Evolutionary conservation across 345 rosid genomes (phyloP).

Genomic region (Eutrema japonicum): DNA sequence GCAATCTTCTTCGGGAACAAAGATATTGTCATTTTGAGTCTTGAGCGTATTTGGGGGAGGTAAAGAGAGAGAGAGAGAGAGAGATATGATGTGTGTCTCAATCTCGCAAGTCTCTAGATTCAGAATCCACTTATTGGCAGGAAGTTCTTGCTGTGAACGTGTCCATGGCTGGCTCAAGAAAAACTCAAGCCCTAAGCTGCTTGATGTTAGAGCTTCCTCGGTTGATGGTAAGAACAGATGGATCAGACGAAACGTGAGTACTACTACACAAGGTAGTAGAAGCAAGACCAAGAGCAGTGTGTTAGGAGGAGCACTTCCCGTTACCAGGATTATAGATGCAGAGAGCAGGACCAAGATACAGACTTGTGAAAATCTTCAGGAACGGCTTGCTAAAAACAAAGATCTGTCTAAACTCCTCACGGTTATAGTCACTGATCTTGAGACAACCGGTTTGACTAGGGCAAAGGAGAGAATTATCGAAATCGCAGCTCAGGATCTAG

Average conservation of each 20-base stretch:
- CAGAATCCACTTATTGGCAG: constrained; percentile 50
- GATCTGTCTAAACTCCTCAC: constrained; percentile 63
- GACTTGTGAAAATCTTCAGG: constrained; percentile 50
- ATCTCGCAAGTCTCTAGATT: constrained; percentile 66
- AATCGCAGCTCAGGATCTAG: constrained; percentile 80
- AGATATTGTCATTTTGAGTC: constrained; percentile 49
- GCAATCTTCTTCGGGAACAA: constrained; percentile 36
- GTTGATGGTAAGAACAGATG: constrained; percentile 66
- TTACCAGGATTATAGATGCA: constrained; percentile 47
- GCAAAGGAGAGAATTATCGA: constrained; percentile 64
- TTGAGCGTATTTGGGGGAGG: background rate
- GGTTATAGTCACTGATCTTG: constrained; percentile 65
- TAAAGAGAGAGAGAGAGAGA: background rate
- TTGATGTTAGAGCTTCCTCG: constrained; percentile 50
- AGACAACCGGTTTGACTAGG: constrained; percentile 76
- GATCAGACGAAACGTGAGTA: constrained; percentile 57
- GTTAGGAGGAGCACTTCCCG: constrained; percentile 53
- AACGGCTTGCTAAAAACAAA: constrained; percentile 55
- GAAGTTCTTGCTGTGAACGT: constrained; percentile 52
- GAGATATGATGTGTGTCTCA: constrained; percentile 61
- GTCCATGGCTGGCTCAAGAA: constrained; percentile 46
- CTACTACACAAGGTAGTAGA: constrained; percentile 47
- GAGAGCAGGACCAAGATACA: constrained; percentile 46
- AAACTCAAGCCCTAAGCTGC: constrained; percentile 45
- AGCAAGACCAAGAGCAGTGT: constrained; percentile 45